Evolutionary conservation across 192 early-diverging fungal genomes (phyloP), one percentile per base, ranked within the genome.

Genomic region (Backusella parvicylindrica): DNA sequence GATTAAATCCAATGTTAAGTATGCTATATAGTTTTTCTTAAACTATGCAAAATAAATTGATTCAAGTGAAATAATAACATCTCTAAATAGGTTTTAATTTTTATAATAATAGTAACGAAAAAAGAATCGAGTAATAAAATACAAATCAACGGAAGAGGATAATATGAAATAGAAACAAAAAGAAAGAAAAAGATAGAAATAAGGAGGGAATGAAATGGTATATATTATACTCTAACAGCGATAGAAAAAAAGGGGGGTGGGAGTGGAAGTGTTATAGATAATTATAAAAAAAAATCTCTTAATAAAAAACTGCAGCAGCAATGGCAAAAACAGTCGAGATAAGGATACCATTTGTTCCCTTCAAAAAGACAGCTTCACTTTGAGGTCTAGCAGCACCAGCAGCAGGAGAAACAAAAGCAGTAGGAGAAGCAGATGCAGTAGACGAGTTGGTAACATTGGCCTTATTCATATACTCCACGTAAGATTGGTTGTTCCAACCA

Each of bases 401-500:
- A 60, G 53, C 53, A 26, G 53, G 53, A 28, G 71, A n/a, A n/a
- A 23, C 21, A 73, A 60, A 38, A 21, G 41, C 60, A 16, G 69
- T 35, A 49, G 37, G 28, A 50, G 50, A 70, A 71, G 64, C 38
- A 30, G 68, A 21, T 70, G 47, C 28, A 30, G 47, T 26, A 13
- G 68, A n/a, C 2, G 63, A n/a, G 18, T 72, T 77, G 15, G 71
- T n/a, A 35, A 53, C 1, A n/a, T n/a, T n/a, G 26, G 26, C 30
- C 31, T 47, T 49, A 13, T 7, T 36, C 35, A 40, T 36, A 26
- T 38, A 33, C 64, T 75, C 74, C 23, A 79, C 53, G n/a, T 79
- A 76, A 32, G 74, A 78, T 35, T 74, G 67, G 26, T 69, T 69
- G 18, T 74, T 47, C 63, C 76, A 64, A 21, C 71, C 71, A 28